Evolutionary conservation across 805 yeast species (phyloP).

Genomic region (Komagataella mondaviorum): DNA sequence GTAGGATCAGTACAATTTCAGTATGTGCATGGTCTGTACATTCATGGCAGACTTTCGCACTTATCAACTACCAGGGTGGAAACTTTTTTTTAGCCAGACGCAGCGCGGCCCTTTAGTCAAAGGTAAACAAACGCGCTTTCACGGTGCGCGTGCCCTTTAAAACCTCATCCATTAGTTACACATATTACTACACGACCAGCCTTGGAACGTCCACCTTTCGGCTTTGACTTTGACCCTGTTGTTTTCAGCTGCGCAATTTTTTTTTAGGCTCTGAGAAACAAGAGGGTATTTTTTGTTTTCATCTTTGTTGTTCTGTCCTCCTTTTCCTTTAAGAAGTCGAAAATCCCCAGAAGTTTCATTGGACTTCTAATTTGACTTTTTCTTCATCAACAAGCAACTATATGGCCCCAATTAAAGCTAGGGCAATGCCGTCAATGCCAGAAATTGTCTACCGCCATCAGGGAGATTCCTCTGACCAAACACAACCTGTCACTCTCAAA

Average conservation of each 20-base stretch:
- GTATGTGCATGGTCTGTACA: neutral
- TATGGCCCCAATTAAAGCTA: neutral
- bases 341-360: neutral
- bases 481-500: slow-evolving; percentile 13
- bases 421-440: neutral
- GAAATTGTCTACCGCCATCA: neutral
- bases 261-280: neutral
- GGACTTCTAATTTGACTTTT: neutral
- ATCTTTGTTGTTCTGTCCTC: neutral
- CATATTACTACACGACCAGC: neutral
- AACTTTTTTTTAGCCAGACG: neutral
- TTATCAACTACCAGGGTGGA: neutral
- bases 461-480: neutral
- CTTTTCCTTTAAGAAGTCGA: neutral
- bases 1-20: neutral
- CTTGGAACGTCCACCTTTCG: neutral
- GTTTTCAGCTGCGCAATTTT: neutral
- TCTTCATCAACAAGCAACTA: neutral
- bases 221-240: neutral
- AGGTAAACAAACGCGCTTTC: neutral
- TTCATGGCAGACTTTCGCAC: neutral
- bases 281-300: neutral
- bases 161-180: neutral
- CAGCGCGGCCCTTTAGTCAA: neutral
- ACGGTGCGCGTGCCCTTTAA: neutral